Evolutionary conservation across 148 eudicot genomes (phyloP), one percentile per base, ranked within the genome.

Genomic region (Mesembryanthemum crystallinum): DNA sequence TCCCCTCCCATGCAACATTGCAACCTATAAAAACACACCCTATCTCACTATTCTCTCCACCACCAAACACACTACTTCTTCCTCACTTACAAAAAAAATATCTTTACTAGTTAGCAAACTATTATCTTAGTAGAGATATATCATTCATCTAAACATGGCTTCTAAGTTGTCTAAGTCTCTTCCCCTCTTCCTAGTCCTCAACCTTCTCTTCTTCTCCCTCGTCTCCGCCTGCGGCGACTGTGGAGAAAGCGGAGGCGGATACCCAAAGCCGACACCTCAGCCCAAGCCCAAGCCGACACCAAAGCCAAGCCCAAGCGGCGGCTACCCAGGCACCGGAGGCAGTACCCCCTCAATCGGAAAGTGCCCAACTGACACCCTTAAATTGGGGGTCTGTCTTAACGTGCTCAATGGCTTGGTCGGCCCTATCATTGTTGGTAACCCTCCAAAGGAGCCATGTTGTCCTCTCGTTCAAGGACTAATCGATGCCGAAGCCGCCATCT

Each of bases 401-500:
- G 72, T 76, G 21, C 79, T 76, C 4, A 33, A 43, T 57, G 79
- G 78, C 13, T 65, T 76, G 64, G 37, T 76, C 20, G 73, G 79
- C 18, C 7, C 78, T 7, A 75, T 65, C 2, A n/a, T n/a, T n/a
- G 47, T 83, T 3, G 89, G 89, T 18, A 45, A 35, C 33, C 88
- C 86, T 33, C 83, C 83, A 7, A 78, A 73, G 72, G 72, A 60
- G 29, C 86, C 86, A 24, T 86, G 89, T 39, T 86, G 89, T 81
- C 74, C 83, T 0, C 80, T 82, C 5, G 76, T 86, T 15, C 69
- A 72, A 23, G 89, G 86, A 39, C 71, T 86, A 14, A 23, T 79
- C 39, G 85, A 86, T 37, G 66, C 76, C 4, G 87, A 86, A 69
- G 89, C 80, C 0, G 85, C 85, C 0, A 74, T 77, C 54, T 86